phyloP scores from a whole-genome alignment of 2,329 filamentous ascomycete species.

The Aspergillus sp. region DNA sequence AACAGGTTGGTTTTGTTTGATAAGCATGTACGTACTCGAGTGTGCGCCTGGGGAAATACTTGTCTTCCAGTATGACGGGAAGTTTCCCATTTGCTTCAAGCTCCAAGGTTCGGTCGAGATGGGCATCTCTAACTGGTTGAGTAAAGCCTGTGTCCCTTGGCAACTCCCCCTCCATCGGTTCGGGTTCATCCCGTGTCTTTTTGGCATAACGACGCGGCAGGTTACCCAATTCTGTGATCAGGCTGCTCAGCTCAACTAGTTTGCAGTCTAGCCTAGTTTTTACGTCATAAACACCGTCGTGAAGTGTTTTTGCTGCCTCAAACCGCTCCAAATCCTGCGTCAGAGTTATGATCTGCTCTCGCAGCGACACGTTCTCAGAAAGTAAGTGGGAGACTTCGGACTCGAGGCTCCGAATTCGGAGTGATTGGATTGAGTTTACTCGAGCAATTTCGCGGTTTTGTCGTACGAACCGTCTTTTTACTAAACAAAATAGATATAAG shows the following conservation, averaged over 20 bases:
- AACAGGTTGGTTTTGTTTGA: not conserved
- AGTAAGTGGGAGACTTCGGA: conserved; percentile 61
- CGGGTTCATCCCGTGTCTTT: conserved; percentile 15
- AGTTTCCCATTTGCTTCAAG: conserved; percentile 43
- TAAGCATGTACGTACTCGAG: conserved; percentile 49
- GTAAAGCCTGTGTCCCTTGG: conserved; percentile 10
- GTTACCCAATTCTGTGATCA: conserved; percentile 56
- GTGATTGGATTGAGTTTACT: conserved; percentile 63
- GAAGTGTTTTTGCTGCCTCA: conserved; percentile 44
- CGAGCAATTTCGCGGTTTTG: conserved; percentile 67
- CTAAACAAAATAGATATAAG: conserved; percentile 33
- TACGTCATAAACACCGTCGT: conserved; percentile 51
- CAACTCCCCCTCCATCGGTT: conserved; percentile 10
- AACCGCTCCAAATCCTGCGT: conserved; percentile 54
- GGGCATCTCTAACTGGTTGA: conserved; percentile 16
- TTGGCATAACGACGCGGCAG: conserved; percentile 36
- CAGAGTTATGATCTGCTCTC: conserved; percentile 59
- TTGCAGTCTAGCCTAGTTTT: conserved; percentile 58
- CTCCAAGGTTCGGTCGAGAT: conserved; percentile 17
- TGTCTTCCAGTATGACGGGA: conserved; percentile 61
- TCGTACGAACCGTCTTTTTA: conserved; percentile 64
- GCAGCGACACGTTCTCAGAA: conserved; percentile 59
- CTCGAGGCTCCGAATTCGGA: conserved; percentile 64
- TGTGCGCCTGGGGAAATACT: conserved; percentile 56
- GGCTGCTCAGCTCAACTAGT: conserved; percentile 53